Conservation (phyloP, 2,329 filamentous ascomycete genomes). For the Parastagonospora nodorum region DNA sequence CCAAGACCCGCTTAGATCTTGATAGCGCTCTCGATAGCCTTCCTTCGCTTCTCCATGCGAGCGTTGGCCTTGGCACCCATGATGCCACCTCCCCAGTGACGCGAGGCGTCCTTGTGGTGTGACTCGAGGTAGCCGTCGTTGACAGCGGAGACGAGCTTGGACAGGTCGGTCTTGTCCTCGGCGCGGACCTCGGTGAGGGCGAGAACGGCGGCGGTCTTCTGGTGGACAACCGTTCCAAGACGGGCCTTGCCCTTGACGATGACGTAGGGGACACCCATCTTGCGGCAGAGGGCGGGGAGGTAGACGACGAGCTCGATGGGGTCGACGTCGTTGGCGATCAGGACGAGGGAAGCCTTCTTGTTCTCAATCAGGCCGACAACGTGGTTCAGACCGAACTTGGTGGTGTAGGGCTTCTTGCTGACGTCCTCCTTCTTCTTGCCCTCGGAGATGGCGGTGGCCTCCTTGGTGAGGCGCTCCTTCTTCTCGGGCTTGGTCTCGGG, state of each 20-base stretch:
- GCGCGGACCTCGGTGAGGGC: conserved; percentile 95
- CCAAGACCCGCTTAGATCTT: conserved; percentile 77
- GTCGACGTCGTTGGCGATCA: conserved; percentile 99
- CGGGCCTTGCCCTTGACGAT: conserved; percentile 99
- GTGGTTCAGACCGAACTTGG: conserved; percentile 99
- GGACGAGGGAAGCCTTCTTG: conserved; percentile 98
- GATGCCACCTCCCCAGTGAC: conserved; percentile 99
- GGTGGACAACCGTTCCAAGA: conserved; percentile 98
- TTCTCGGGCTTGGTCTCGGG: conserved; percentile 99
- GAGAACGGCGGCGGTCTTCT: conserved; percentile 98
- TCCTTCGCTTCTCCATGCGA: conserved; percentile 82
- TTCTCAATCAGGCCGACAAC: conserved; percentile 70
- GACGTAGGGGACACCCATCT: conserved; percentile 98
- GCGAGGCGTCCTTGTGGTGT: conserved; percentile 88
- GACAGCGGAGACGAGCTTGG: conserved; percentile 93
- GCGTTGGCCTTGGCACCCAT: conserved; percentile 94
- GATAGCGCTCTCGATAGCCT: conserved; percentile 91
- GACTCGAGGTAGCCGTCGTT: conserved; percentile 94
- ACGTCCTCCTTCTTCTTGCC: conserved; percentile 99
- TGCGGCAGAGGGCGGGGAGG: conserved; percentile 97
- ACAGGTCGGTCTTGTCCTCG: conserved; percentile 97
- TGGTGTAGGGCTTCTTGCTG: conserved; percentile 98
- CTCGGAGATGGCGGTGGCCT: conserved; percentile 96
- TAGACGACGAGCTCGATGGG: conserved; percentile 99
- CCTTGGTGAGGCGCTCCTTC: conserved; percentile 98